Conservation (phyloP, 805 yeast species). For the Candida suzukii region DNA sequence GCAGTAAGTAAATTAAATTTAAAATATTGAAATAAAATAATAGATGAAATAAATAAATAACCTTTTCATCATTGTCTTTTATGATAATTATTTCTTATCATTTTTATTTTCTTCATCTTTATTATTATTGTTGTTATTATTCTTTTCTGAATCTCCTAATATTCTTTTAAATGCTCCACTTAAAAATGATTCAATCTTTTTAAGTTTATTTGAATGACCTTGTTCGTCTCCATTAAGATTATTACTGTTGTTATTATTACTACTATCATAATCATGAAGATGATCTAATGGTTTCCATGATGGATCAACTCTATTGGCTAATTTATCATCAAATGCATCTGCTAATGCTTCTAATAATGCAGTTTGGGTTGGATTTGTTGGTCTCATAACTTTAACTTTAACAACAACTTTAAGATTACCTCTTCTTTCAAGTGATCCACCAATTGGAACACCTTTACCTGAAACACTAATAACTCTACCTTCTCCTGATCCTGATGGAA, state of each 20-base stretch:
- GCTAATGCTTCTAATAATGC: constrained; percentile 93
- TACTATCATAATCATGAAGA: constrained; percentile 4
- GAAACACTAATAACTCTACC: constrained; percentile 73
- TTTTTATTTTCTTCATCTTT: no score
- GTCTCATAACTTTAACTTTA: constrained; percentile 63
- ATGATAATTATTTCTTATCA: no score
- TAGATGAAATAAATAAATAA: no score
- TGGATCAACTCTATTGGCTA: constrained; percentile 66
- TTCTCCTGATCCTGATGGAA: constrained; percentile 77
- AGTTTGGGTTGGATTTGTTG: constrained; percentile 76
- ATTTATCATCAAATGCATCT: constrained; percentile 74
- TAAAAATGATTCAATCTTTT: constrained; percentile 51
- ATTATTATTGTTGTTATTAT: neutral
- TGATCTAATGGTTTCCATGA: constrained; percentile 31
- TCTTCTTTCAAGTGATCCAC: constrained; percentile 34
- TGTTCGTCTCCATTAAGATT: constrained; percentile 8
- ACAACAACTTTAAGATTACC: constrained; percentile 79
- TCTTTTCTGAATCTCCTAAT: constrained; percentile 13
- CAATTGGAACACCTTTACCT: constrained; percentile 78
- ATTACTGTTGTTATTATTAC: neutral
- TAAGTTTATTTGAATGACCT: constrained; percentile 41
- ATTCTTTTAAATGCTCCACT: constrained; percentile 49
- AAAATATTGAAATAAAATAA: no score
- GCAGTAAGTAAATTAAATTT: no score
- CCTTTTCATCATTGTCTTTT: no score